These are phyloP conservation scores for Bauhinia variegata DNA, from an alignment of 306 rosid species.

Conservation along the genomic window DNA sequence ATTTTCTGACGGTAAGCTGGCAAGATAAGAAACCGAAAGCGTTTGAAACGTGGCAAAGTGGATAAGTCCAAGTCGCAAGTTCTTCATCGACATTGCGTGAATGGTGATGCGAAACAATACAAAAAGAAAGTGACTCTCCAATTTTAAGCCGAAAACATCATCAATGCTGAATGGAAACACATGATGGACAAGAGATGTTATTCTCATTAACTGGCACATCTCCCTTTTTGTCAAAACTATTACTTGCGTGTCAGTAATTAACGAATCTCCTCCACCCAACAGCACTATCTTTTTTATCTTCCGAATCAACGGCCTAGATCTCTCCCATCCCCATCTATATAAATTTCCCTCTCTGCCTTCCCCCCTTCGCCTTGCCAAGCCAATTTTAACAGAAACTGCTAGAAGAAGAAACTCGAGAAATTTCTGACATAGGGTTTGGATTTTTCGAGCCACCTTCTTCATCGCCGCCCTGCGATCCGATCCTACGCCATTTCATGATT, in stretches of 20 bases:
- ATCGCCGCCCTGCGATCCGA: background rate
- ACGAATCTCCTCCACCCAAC: slow-evolving; percentile 1
- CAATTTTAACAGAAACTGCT: background rate
- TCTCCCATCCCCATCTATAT: background rate
- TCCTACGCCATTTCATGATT: background rate
- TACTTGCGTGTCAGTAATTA: slow-evolving; percentile 21
- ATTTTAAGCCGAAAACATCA: too few species aligned
- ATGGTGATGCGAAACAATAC: background rate
- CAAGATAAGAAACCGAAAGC: too few species aligned
- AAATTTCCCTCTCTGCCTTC: background rate
- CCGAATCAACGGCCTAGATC: background rate
- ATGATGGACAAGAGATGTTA: too few species aligned
- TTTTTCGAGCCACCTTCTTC: background rate
- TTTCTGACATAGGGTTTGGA: slow-evolving; percentile 19
- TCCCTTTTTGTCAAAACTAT: too few species aligned
- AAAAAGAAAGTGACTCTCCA: background rate
- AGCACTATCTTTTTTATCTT: background rate
- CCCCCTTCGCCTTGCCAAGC: too few species aligned
- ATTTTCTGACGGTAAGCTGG: too few species aligned
- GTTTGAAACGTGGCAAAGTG: too few species aligned
- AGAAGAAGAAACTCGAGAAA: slow-evolving; percentile 13
- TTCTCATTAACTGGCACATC: too few species aligned
- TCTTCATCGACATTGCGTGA: too few species aligned
- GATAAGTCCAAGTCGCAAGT: too few species aligned
- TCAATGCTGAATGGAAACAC: too few species aligned